phyloP scores from a whole-genome alignment of 2,329 filamentous ascomycete genomes.

The Fusarium falciforme region DNA sequence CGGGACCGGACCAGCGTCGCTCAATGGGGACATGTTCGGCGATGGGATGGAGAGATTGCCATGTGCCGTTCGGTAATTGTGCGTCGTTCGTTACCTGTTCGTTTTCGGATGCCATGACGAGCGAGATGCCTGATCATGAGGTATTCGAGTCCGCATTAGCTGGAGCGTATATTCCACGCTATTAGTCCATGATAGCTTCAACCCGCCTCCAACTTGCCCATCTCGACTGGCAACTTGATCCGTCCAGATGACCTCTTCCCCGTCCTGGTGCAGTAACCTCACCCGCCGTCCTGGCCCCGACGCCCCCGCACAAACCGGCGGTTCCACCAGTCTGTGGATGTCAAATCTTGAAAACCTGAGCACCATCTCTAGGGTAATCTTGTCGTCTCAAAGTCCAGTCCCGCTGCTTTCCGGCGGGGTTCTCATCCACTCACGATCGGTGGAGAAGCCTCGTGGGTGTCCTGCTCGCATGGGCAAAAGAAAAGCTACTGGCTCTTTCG shows the following conservation, averaged over 20 bases:
- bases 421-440: slow-evolving; percentile 41
- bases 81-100: not conserved
- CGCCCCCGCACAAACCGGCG: slow-evolving; percentile 16
- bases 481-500: not conserved
- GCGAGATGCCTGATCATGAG: not conserved
- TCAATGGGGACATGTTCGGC: slow-evolving; percentile 36
- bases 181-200: not conserved
- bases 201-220: not conserved
- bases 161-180: not conserved
- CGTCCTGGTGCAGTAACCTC: slow-evolving; percentile 4
- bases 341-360: not conserved
- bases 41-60: slow-evolving; percentile 7
- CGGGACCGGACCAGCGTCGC: slow-evolving; percentile 23
- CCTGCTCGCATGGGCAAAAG: slow-evolving; percentile 8
- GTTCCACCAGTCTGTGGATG: not conserved
- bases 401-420: slow-evolving; percentile 21
- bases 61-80: not conserved
- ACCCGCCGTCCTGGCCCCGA: slow-evolving; percentile 17
- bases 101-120: not conserved
- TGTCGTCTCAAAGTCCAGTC: not conserved
- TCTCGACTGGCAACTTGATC: not conserved
- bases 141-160: not conserved
- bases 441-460: slow-evolving; percentile 41
- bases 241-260: slow-evolving; percentile 14
- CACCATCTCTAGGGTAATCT: slow-evolving; percentile 14